Evolutionary conservation across 2,329 filamentous ascomycete species (phyloP), one percentile per base, ranked within the genome.

Genomic region (Trichoderma arundinaceum): DNA sequence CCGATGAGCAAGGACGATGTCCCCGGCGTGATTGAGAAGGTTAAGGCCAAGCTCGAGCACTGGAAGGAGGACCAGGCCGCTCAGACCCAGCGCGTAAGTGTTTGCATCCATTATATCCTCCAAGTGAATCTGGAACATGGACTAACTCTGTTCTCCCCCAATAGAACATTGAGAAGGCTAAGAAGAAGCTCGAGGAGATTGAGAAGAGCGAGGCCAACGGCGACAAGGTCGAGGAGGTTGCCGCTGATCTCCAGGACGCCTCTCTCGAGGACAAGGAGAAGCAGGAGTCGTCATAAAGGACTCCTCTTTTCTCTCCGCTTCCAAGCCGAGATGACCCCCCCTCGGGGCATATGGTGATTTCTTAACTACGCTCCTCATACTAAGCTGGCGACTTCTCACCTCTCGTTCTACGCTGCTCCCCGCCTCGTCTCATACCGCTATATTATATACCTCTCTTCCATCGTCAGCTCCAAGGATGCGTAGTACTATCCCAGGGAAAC

Each of bases 121-220:
- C 7, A 38, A 10, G 2, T 38, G 35, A 33, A 44, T n/a, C 22
- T 28, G 22, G 22, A 13, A 9, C 49, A 39, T 66, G 1, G 15
- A 46, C 57, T 52, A 41, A 60, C 32, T 35, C 10, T 60, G 67
- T 7, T 35, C 7, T 7, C 44, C 32, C 12, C 46, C 8, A 49
- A 33, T 74, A 98, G 95, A 99, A 99, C 84, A 90, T 98, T 68
- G 92, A 92, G 69, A 97, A 97, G 81, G 95, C 95, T 68, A 91
- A 97, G 84, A 94, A 94, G 80, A 93, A 97, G 79, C 96, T 99
- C 69, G 92, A 94, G 76, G 89, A 89, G 71, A 87, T 98, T 64
- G 94, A 97, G 73, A 79, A 81, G 62, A 81, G 79, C 68, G 79
- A 66, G 51, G 58, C 63, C 39, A 83, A 80, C 71, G 78, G 77